Base-by-base conservation (phyloP, 805 yeast species). In the Metschnikowia cubensis region DNA sequence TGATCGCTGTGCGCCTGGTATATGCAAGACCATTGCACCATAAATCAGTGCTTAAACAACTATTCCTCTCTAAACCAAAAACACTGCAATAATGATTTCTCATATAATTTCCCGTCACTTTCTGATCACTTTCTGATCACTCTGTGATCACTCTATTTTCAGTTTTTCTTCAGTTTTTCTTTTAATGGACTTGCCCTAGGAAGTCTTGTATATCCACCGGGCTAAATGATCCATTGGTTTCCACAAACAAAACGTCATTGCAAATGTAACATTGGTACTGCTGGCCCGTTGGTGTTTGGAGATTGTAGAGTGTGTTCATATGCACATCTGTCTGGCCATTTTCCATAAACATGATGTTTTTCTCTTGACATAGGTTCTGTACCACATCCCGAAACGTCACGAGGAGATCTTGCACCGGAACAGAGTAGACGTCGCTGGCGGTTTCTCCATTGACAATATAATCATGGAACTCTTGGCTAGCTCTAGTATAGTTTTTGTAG, bases 311-410 rank as follows among this genome's bases (percentile, higher is more conserved):
- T 2, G 76, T 70, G 40, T 70, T 85, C 43, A 70, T 58, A 0
- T 58, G 52, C 4, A 65, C 59, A 46, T 68, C 57, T 53, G 61
- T 31, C 10, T 53, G 50, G 13, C 65, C 62, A 17, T 65, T 50
- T 4, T 75, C 72, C 1, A 66, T 50, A 21, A 82, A 67, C 7
- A 75, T 59, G 21, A 83, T 69, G 35, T 79, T 78, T 44, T 80
- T 65, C 2, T 68, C 65, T 22, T 71, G 60, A 58, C 96, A 89
- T 58, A 71, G 79, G 2, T 80, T 80, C 47, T 77, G 81, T 2
- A 88, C 79, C 17, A 89, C 83, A 47, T 87, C 89, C 54, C 75
- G 82, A 60, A 84, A 83, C 0, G 87, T 71, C 3, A 77, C 69
- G 31, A 66, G 56, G 1, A 81, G 64, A 39, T 69, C 70, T 35